Evolutionary conservation across 768 basidiomycete species (phyloP).

Genomic region (Pisolithus microcarpus): DNA sequence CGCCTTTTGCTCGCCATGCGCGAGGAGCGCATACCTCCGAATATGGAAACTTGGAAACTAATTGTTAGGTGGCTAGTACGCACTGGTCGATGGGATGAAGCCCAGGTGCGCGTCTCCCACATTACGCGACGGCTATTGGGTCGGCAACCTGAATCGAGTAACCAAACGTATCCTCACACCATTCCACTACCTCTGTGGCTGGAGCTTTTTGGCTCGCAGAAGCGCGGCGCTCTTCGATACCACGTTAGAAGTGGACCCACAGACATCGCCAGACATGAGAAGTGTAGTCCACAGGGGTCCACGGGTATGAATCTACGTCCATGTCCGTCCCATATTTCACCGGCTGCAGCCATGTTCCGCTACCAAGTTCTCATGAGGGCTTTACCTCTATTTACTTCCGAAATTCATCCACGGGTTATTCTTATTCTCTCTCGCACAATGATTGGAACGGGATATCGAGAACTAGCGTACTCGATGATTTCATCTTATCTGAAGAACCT

Average conservation of each 20-base stretch:
- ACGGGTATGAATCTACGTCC: conserved; percentile 8
- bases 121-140: conserved; percentile 7
- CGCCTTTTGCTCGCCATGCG: conserved; percentile 45
- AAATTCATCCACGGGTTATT: conserved; percentile 38
- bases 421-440: conserved; percentile 41
- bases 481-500: conserved; percentile 43
- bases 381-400: conserved; percentile 31
- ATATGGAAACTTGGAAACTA: conserved; percentile 52
- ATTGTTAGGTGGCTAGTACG: conserved; percentile 51
- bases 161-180: background rate
- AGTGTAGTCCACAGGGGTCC: background rate
- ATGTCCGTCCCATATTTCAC: conserved; percentile 7
- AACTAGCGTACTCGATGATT: conserved; percentile 39
- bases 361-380: conserved; percentile 37
- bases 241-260: conserved; percentile 2
- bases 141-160: conserved; percentile 7
- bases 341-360: conserved; percentile 16
- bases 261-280: background rate
- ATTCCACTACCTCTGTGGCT: conserved; percentile 50
- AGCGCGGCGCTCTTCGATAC: conserved; percentile 27
- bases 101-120: conserved; percentile 41
- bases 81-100: conserved; percentile 49
- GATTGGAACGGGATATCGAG: conserved; percentile 33
- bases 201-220: conserved; percentile 48
- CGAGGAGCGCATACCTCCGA: conserved; percentile 31